Conservation (phyloP, 2,329 filamentous ascomycete species). For the Aspergillus novofumigatus region DNA sequence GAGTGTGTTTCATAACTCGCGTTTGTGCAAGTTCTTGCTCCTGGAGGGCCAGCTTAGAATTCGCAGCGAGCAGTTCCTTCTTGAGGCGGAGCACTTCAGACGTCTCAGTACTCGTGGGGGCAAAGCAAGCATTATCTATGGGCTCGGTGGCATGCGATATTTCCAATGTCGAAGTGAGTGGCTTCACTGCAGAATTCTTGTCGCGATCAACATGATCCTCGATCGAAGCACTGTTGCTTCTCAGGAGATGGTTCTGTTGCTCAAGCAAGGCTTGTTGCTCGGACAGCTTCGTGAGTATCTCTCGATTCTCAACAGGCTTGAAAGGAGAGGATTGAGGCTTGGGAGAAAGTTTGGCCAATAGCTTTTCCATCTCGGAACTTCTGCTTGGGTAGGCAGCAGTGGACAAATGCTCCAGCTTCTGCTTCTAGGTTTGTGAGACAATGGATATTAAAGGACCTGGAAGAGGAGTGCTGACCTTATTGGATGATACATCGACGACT, state of each 20-base stretch:
- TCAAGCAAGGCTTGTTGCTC: constrained; percentile 62
- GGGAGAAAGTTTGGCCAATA: constrained; percentile 40
- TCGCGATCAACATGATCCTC: constrained; percentile 17
- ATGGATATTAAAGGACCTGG: not conserved
- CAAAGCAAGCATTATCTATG: constrained; percentile 10
- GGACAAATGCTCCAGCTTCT: constrained; percentile 42
- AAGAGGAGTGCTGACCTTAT: constrained; percentile 32
- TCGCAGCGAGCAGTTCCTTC: constrained; percentile 54
- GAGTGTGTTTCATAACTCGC: constrained; percentile 57
- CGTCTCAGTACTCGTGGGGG: constrained; percentile 28
- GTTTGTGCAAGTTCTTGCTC: constrained; percentile 59
- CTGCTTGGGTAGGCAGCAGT: constrained; percentile 23
- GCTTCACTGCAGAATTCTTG: constrained; percentile 16
- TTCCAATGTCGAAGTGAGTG: constrained; percentile 13
- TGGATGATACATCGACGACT: constrained; percentile 23
- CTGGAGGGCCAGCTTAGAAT: constrained; percentile 56
- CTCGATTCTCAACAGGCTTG: constrained; percentile 17
- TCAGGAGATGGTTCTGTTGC: constrained; percentile 54
- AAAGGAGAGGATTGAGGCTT: constrained; percentile 23
- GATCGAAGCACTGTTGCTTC: constrained; percentile 12
- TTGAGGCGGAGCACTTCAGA: constrained; percentile 54
- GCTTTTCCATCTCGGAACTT: constrained; percentile 60
- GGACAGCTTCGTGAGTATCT: constrained; percentile 64
- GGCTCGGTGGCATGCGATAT: constrained; percentile 5
- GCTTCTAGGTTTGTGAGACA: constrained; percentile 42